Conservation (phyloP, 768 basidiomycete species). For the Tricholoma saponaceum region DNA sequence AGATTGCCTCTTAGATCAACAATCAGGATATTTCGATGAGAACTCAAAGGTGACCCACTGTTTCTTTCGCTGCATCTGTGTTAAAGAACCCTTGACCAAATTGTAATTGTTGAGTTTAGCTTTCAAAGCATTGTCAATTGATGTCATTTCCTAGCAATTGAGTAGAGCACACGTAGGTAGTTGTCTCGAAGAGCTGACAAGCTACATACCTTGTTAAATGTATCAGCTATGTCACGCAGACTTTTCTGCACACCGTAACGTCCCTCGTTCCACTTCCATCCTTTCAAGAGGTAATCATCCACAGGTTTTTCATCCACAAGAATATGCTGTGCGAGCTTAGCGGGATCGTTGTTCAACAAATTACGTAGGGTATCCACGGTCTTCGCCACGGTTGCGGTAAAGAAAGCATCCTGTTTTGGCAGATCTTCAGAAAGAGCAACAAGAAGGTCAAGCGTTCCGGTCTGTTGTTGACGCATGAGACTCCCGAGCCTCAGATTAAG, state of each 20-base stretch:
- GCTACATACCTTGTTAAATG: constrained; percentile 69
- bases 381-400: constrained; percentile 87
- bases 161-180: background rate
- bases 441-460: constrained; percentile 89
- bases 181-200: background rate
- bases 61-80: constrained; percentile 92
- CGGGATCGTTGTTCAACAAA: constrained; percentile 82
- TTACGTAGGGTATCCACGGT: constrained; percentile 91
- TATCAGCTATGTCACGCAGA: constrained; percentile 81
- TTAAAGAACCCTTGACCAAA: constrained; percentile 86
- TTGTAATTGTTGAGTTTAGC: constrained; percentile 89
- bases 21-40: constrained; percentile 8
- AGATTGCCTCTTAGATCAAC: constrained; percentile 73
- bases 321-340: constrained; percentile 70
- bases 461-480: constrained; percentile 41
- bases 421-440: constrained; percentile 88
- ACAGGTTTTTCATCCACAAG: constrained; percentile 75
- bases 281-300: constrained; percentile 73
- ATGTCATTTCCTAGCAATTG: constrained; percentile 77
- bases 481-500: constrained; percentile 1
- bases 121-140: constrained; percentile 94
- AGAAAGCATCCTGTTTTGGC: constrained; percentile 86
- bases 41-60: constrained; percentile 20
- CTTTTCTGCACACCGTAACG: constrained; percentile 83
- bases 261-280: constrained; percentile 93